Evolutionary conservation across 257 asterid species (phyloP), one percentile per base, ranked within the genome.

Genomic region (Ilex aquifolium): DNA sequence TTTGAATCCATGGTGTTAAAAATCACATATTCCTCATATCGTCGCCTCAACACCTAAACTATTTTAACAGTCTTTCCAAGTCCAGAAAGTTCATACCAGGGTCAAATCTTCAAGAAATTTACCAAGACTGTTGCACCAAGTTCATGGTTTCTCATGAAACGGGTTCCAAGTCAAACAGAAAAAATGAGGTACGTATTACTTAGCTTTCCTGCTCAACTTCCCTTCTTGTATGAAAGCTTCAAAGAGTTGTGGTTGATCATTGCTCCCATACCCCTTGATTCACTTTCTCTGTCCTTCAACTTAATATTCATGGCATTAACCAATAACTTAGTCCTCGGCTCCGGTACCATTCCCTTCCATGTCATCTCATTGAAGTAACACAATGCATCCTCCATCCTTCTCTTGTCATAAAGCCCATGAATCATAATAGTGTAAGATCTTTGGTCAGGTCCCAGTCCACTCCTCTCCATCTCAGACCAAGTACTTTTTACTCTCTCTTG

Each of bases 401-500:
- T 88, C 62, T 63, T 62, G 10, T 81, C 77, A 31, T 72, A 75
- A 39, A 88, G 72, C 60, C 95, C 91, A 31, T 88, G 91, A 63
- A 91, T 54, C 69, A 88, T 61, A 57, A 91, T 71, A 7, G 94
- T 80, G 65, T 88, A 91, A 10, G 96, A 85, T 57, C 95, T 68
- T 12, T 55, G 83, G 69, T 91, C 95, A 0, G 88, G 94, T 59
- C 96, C 98, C 21, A 46, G 12, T 15, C 98, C 87, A n/a, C 69
- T 72, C 77, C 64, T 84, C 62, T 82, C 87, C 95, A 91, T 88
- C 64, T 81, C 98, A 39, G 67, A 69, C 98, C 96, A 91, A 44
- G 61, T 64, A 12, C 32, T 10, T 60, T 60, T 69, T 66, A 65
- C 79, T 65, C 82, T 66, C 32, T 64, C 75, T 40, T 65, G 74